These are phyloP conservation scores for Kwoniella sp. DNA, from an alignment of 768 basidiomycete genomes.

Conservation along the genomic window DNA sequence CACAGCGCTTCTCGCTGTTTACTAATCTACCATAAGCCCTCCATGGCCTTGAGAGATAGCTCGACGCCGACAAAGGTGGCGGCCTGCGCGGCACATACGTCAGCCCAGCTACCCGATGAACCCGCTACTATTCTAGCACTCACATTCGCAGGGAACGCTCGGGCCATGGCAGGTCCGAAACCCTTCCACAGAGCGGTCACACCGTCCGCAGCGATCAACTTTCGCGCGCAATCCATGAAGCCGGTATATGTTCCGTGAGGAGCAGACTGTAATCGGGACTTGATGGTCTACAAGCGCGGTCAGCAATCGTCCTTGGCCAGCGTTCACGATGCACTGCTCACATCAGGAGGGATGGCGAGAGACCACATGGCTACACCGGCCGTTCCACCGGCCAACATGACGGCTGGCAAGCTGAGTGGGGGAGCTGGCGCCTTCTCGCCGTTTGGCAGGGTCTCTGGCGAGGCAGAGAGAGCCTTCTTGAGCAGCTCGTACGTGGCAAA, in stretches of 20 bases:
- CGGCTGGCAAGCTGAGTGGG: constrained; percentile 75
- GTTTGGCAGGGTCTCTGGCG: constrained; percentile 19
- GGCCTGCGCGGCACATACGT: constrained; percentile 11
- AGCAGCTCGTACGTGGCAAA: constrained; percentile 95
- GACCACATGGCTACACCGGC: constrained; percentile 99
- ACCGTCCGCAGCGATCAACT: constrained; percentile 87
- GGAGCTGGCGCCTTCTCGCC: constrained; percentile 59
- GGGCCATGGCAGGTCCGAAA: constrained; percentile 87
- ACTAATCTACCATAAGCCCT: constrained; percentile 61
- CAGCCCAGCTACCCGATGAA: background rate
- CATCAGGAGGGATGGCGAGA: constrained; percentile 93
- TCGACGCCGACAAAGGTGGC: constrained; percentile 71
- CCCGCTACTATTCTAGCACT: too few relatives aligned
- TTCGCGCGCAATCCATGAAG: constrained; percentile 82
- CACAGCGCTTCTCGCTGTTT: background rate
- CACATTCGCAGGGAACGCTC: constrained; percentile 97
- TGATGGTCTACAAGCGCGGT: constrained; percentile 64
- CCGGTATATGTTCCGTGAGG: constrained; percentile 97
- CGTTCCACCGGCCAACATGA: constrained; percentile 86
- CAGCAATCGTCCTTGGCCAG: background rate
- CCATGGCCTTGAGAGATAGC: constrained; percentile 75
- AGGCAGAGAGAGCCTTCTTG: constrained; percentile 69
- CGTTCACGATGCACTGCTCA: constrained; percentile 51
- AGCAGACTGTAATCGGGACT: constrained; percentile 92
- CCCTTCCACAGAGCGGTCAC: constrained; percentile 88